Base-by-base conservation (phyloP, 1,284 basidiomycete species). In the Flammula alnicola region DNA sequence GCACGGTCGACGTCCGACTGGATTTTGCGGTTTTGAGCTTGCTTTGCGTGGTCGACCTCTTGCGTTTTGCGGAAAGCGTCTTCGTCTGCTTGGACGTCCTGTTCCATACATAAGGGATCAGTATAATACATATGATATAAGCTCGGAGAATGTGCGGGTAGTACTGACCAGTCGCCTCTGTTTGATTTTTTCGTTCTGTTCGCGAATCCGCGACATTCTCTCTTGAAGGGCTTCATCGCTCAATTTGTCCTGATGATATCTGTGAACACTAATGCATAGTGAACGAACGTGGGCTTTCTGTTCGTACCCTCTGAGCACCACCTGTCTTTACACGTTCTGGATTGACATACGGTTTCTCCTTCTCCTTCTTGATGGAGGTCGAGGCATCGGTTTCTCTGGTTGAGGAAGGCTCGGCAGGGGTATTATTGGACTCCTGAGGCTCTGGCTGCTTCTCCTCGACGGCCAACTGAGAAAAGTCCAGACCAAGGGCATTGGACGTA, bases 141-240 rank as follows among this genome's bases (percentile, higher is more conserved):
- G 17, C 16, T 12, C 30, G 22, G 29, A 33, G 16, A 38, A 11
- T 14, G 20, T 7, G 17, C 23, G 14, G 23, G 10, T 11, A 38
- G 36, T 20, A 49, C 47, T 59, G 60, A 87, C 89, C 68, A 81
- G 59, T 63, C 85, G 75, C 50, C 88, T 76, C 63, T 87, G 85
- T 61, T 89, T 90, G 58, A 91, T 91, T 73, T 84, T 88, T 67
- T 88, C 86, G 60, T 91, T 91, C 68, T 90, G 84, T 59, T 87
- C 79, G 39, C 81, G 76, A 48, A 91, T 91, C 44, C 83, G 79
- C 30, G 75, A 78, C 84, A 91, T 92, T 29, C 84, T 78, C 61
- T 86, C 82, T 4, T 76, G 70, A 16, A 91, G 79, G 52, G 83
- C 87, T 61, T 88, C 87, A 39, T 87, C 81, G 30, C 79, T 84